A percentile compares a stretch with the other conserved stretches of the same genome.
Evolutionary conservation across 164 flowering plant species (phyloP).

Genomic region (Stephania cephalantha): DNA sequence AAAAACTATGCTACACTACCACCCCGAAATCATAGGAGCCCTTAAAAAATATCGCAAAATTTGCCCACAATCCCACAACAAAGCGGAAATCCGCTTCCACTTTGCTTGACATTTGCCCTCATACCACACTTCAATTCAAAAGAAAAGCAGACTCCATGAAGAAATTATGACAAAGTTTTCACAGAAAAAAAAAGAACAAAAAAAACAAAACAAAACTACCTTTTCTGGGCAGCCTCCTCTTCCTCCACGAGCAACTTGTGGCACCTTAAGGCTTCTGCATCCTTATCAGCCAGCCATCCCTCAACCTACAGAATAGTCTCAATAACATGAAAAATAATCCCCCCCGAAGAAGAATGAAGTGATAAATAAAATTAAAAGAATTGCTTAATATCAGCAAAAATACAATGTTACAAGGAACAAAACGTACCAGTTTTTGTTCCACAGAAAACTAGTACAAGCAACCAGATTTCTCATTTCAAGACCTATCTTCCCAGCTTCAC

Average conservation of each 20-base stretch:
- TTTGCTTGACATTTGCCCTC: not conserved
- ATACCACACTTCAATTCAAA: not conserved
- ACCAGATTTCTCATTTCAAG: conserved; percentile 70
- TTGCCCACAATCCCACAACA: not conserved
- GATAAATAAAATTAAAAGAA: not conserved
- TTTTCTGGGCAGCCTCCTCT: conserved; percentile 85
- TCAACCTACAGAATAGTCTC: conserved; percentile 37
- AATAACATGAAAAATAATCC: not conserved
- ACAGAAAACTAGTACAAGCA: conserved; percentile 78
- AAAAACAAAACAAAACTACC: conserved; percentile 25
- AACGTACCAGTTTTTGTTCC: conserved; percentile 74
- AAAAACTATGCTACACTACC: not conserved
- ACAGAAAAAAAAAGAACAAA: too few species aligned
- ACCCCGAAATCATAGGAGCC: not conserved
- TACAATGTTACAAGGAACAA: not conserved
- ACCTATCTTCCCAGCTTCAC: conserved; percentile 69
- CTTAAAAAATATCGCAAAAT: not conserved
- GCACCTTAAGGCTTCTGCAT: conserved; percentile 86
- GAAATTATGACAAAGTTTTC: not conserved
- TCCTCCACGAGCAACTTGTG: conserved; percentile 90
- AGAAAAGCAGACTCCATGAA: not conserved
- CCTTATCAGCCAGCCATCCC: conserved; percentile 82
- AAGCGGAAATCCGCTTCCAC: too few species aligned
- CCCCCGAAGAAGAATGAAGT: not conserved
- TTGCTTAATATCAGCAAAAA: not conserved